Evolutionary conservation across 768 basidiomycete species (phyloP).

Genomic region (Kwoniella pini): DNA sequence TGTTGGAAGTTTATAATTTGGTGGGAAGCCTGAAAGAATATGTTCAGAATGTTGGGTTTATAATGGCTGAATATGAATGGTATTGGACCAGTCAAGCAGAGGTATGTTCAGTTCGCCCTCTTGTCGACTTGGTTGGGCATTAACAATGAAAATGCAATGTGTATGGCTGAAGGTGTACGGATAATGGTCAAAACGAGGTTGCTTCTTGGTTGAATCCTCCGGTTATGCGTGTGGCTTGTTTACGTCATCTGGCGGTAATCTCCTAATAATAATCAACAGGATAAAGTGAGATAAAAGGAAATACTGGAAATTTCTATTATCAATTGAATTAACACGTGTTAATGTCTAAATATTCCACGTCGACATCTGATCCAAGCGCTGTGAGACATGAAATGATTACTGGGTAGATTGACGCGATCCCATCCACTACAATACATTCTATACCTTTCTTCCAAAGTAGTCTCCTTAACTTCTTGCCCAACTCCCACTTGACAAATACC

Average conservation of each 20-base stretch:
- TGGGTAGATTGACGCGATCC: constrained; percentile 10
- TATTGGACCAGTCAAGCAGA: neutral
- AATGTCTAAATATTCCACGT: constrained; percentile 22
- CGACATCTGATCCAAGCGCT: constrained; percentile 3
- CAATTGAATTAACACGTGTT: constrained; percentile 1
- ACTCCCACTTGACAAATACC: neutral
- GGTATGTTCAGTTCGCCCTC: too few relatives aligned
- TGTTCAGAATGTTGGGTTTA: neutral
- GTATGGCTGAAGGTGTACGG: too few relatives aligned
- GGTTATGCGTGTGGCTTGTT: neutral
- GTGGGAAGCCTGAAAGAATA: neutral
- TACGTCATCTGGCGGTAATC: constrained; percentile 5
- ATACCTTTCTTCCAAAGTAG: constrained; percentile 20
- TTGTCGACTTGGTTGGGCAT: too few relatives aligned
- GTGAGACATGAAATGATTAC: neutral
- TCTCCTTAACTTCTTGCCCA: neutral
- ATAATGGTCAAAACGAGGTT: constrained; percentile 1
- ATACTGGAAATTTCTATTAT: constrained; percentile 5
- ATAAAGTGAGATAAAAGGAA: constrained; percentile 13
- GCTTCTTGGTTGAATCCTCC: neutral
- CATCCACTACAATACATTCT: constrained; percentile 4
- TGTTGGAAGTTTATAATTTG: neutral
- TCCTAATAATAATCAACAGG: neutral
- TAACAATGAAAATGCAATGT: too few relatives aligned
- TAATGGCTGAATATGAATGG: neutral